Percentiles rank a stretch among this genome's conserved stretches.
Evolutionary conservation across 2,329 filamentous ascomycete species (phyloP).

Genomic region (Chalaropsis ovoidea): DNA sequence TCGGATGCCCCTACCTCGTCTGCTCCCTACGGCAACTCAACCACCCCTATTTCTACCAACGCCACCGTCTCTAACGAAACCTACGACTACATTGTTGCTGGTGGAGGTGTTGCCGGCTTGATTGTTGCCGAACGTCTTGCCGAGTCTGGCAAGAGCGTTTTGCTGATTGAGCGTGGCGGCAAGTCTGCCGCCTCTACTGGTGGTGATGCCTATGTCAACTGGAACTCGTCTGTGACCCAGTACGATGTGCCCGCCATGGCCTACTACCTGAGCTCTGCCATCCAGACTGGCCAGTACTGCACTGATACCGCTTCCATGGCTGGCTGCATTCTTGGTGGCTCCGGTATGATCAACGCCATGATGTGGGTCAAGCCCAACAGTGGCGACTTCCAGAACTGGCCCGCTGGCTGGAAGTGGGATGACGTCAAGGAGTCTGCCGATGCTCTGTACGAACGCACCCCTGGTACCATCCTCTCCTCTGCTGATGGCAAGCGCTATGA

Average conservation of each 20-base stretch:
- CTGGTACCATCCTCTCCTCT: slow-evolving; percentile 56
- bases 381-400: slow-evolving; percentile 66
- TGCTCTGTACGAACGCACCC: slow-evolving; percentile 59
- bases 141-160: slow-evolving; percentile 48
- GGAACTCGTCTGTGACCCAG: slow-evolving; percentile 52
- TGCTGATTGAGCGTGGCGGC: slow-evolving; percentile 53
- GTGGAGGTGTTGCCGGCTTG: slow-evolving; percentile 32
- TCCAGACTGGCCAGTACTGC: slow-evolving; percentile 54
- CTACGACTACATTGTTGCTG: slow-evolving; percentile 31
- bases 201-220: slow-evolving; percentile 51
- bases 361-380: slow-evolving; percentile 52
- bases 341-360: slow-evolving; percentile 56
- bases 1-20: slow-evolving; percentile 32
- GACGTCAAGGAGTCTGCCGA: slow-evolving; percentile 51
- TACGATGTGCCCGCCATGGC: slow-evolving; percentile 60
- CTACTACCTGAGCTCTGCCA: slow-evolving; percentile 58
- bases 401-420: slow-evolving; percentile 55
- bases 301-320: slow-evolving; percentile 62
- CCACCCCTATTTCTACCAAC: slow-evolving; percentile 42
- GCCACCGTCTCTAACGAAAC: slow-evolving; percentile 39
- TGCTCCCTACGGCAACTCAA: slow-evolving; percentile 42
- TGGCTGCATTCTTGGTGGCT: slow-evolving; percentile 59
- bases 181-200: slow-evolving; percentile 54
- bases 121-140: slow-evolving; percentile 32
- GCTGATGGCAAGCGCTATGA: slow-evolving; percentile 56